Conservation (phyloP, 129 eudicot genomes). For the Apium graveolens region DNA sequence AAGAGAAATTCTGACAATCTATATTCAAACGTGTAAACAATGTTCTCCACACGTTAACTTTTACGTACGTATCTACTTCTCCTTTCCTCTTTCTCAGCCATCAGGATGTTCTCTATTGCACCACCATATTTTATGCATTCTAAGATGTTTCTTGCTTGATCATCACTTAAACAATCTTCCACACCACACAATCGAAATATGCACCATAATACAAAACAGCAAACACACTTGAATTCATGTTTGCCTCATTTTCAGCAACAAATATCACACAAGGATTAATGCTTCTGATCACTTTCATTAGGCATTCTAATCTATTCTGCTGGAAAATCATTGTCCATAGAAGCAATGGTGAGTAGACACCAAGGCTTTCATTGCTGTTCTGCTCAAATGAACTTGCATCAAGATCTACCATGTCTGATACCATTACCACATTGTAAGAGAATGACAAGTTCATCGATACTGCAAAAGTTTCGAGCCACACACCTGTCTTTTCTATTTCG, state of each 20-base stretch:
- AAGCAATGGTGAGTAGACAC: not conserved
- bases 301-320: not conserved
- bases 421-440: constrained; percentile 11
- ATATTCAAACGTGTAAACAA: not conserved
- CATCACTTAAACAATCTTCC: constrained; percentile 2
- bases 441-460: constrained; percentile 17
- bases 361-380: not conserved
- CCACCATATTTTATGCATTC: not conserved
- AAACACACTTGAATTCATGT: not conserved
- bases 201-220: constrained; percentile 8
- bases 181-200: constrained; percentile 7
- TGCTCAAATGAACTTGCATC: not conserved
- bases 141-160: not conserved
- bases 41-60: constrained; percentile 4
- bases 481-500: constrained; percentile 13
- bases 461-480: constrained; percentile 11
- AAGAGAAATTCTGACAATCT: too few species aligned
- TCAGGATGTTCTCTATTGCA: constrained; percentile 1
- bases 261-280: constrained; percentile 9
- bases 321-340: constrained; percentile 2
- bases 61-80: constrained; percentile 3
- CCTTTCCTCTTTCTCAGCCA: constrained; percentile 4
- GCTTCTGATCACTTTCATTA: constrained; percentile 12
- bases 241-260: constrained; percentile 7
- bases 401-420: constrained; percentile 8